Percentiles rank a stretch among this genome's conserved stretches.
These are phyloP conservation scores for Penicillium freii DNA, from an alignment of 2,329 filamentous ascomycete species.

Conservation along the genomic window DNA sequence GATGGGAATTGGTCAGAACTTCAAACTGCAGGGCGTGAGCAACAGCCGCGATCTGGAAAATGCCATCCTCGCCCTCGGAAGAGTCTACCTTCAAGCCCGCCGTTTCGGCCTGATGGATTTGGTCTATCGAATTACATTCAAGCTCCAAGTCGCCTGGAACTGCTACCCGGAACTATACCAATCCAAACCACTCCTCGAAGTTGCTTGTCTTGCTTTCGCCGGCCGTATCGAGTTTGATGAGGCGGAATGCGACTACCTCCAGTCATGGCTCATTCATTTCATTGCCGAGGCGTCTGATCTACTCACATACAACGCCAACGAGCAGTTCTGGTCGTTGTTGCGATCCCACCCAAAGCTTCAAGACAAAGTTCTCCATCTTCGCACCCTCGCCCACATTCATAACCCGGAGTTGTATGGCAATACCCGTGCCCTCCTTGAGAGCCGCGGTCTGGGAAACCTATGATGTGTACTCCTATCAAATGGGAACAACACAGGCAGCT, in stretches of 20 bases:
- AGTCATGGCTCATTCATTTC: constrained; percentile 18
- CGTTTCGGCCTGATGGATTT: constrained; percentile 10
- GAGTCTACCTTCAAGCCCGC: constrained; percentile 13
- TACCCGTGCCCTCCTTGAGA: neutral
- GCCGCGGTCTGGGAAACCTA: neutral
- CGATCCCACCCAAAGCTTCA: neutral
- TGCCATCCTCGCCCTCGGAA: constrained; percentile 11
- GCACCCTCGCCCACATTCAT: neutral
- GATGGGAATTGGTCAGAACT: neutral
- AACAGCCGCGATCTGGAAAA: constrained; percentile 6
- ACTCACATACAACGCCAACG: constrained; percentile 4
- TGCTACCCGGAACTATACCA: constrained; percentile 17
- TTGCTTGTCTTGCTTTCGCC: constrained; percentile 2
- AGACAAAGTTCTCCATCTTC: neutral
- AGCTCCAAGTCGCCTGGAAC: constrained; percentile 25
- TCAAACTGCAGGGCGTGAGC: constrained; percentile 3
- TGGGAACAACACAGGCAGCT: too few relatives aligned
- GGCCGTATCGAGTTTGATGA: neutral
- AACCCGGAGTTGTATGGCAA: neutral
- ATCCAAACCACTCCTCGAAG: constrained; percentile 9
- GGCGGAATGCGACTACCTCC: constrained; percentile 4
- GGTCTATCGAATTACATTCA: constrained; percentile 9
- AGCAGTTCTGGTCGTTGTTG: constrained; percentile 12
- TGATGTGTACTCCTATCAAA: neutral
- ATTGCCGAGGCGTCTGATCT: constrained; percentile 17